These are phyloP conservation scores for Lactarius evosmus DNA, from an alignment of 768 basidiomycete genomes.

Conservation along the genomic window DNA sequence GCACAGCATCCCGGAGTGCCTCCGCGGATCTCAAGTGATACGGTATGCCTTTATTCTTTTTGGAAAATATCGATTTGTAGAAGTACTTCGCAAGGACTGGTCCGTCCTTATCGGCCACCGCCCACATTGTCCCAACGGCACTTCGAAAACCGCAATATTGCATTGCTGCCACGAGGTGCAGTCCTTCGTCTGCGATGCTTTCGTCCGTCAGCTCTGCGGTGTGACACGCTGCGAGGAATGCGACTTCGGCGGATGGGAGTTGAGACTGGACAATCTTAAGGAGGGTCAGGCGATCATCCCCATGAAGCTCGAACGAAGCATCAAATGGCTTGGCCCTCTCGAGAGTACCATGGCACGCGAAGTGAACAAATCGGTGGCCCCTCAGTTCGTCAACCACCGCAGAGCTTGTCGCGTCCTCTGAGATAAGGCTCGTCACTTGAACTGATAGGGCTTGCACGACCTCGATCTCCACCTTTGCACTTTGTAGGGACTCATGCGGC, in stretches of 20 bases:
- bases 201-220: neutral
- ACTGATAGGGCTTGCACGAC: neutral
- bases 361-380: neutral
- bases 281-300: neutral
- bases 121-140: too few relatives aligned
- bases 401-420: neutral
- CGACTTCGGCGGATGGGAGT: slow-evolving; percentile 7
- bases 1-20: neutral
- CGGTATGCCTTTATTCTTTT: neutral
- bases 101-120: neutral
- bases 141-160: too few relatives aligned
- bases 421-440: neutral
- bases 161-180: too few relatives aligned
- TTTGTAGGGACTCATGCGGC: neutral
- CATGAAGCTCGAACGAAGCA: neutral
- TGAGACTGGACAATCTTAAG: too few relatives aligned
- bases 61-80: neutral
- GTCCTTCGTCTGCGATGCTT: too few relatives aligned
- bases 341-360: neutral
- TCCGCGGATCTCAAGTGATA: neutral
- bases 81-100: slow-evolving; percentile 8
- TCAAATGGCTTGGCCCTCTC: neutral
- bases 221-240: slow-evolving; percentile 15
- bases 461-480: neutral
- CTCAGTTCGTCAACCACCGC: neutral